phyloP scores from a whole-genome alignment of 2,329 filamentous ascomycete genomes.

The Sphaerulina musiva region DNA sequence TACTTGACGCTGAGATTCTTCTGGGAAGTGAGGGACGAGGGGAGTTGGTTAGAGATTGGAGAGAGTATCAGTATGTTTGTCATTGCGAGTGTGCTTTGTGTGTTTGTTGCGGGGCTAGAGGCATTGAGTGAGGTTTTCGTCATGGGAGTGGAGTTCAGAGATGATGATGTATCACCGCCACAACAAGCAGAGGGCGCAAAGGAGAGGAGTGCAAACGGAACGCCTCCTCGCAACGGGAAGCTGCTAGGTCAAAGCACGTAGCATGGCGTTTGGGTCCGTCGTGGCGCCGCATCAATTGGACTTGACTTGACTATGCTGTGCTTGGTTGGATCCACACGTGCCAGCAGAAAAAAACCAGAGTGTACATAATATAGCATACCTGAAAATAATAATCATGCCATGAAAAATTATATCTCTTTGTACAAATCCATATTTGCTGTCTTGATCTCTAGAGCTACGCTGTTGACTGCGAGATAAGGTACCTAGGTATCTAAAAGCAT shows the following conservation, averaged over 20 bases:
- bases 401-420: too few species aligned
- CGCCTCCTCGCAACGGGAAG: neutral
- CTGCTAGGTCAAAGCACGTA: neutral
- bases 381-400: too few species aligned
- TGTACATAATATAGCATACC: too few species aligned
- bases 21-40: conserved; percentile 94
- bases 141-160: conserved; percentile 64
- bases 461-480: too few species aligned
- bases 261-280: neutral
- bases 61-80: conserved; percentile 93
- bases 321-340: too few species aligned
- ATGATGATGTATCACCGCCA: conserved; percentile 10
- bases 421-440: too few species aligned
- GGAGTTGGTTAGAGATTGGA: conserved; percentile 94
- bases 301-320: too few species aligned
- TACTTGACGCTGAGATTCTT: conserved; percentile 94
- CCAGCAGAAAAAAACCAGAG: too few species aligned
- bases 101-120: conserved; percentile 86
- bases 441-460: too few species aligned
- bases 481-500: too few species aligned
- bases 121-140: conserved; percentile 78
- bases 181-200: neutral
- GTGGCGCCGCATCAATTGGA: too few species aligned
- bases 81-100: conserved; percentile 81
- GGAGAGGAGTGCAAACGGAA: neutral